Evolutionary conservation across 176 grass and related monocot genomes (phyloP).

Genomic region (Typha latifolia): DNA sequence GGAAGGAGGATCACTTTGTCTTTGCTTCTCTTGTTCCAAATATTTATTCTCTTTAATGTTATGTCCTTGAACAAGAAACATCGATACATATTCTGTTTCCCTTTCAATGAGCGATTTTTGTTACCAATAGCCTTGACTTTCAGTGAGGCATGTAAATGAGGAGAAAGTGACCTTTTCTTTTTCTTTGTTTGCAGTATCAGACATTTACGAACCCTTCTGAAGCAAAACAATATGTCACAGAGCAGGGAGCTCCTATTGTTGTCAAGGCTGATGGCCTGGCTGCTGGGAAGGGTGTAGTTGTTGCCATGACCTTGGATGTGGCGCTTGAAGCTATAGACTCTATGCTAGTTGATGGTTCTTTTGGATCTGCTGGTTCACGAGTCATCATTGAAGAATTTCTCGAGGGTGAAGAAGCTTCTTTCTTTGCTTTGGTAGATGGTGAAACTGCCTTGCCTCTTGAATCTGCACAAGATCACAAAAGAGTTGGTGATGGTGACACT

Average conservation of each 20-base stretch:
- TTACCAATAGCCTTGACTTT: not conserved
- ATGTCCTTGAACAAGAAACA: too few relatives aligned
- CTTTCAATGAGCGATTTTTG: too few relatives aligned
- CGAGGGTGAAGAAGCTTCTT: conserved; percentile 93
- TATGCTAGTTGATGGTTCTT: conserved; percentile 73
- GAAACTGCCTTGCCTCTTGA: conserved; percentile 76
- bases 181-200: conserved; percentile 41
- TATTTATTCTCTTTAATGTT: too few relatives aligned
- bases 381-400: conserved; percentile 81
- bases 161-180: not conserved
- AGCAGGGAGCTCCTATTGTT: conserved; percentile 75
- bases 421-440: conserved; percentile 90
- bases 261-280: conserved; percentile 85
- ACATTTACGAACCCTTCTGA: conserved; percentile 57
- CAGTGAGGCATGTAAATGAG: not conserved
- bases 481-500: conserved; percentile 77
- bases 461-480: conserved; percentile 88
- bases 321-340: conserved; percentile 64
- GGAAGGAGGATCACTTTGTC: too few relatives aligned
- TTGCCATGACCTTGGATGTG: conserved; percentile 65
- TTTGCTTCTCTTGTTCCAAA: too few relatives aligned
- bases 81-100: too few relatives aligned
- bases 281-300: conserved; percentile 74
- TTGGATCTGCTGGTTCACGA: conserved; percentile 71
- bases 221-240: conserved; percentile 61